These are phyloP conservation scores for Capsicum baccatum DNA, from an alignment of 257 asterid genomes.

Conservation along the genomic window DNA sequence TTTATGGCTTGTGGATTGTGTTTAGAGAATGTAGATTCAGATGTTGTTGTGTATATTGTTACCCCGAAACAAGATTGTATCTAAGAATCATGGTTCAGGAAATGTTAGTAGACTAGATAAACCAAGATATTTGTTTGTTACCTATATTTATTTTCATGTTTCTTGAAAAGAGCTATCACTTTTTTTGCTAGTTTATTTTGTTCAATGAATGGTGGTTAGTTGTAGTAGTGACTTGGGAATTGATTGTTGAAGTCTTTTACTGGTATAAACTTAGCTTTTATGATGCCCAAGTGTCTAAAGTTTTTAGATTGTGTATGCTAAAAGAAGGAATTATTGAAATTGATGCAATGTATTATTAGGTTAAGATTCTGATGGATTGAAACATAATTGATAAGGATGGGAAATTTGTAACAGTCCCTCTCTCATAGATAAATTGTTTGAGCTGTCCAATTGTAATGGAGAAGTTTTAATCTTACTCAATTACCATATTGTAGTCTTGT, in stretches of 20 bases:
- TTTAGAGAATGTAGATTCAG: too few relatives aligned
- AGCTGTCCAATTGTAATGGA: background rate
- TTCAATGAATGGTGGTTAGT: background rate
- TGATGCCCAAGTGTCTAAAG: too few relatives aligned
- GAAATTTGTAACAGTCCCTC: too few relatives aligned
- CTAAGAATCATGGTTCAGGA: slow-evolving; percentile 42
- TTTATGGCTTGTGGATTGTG: too few relatives aligned
- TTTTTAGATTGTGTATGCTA: too few relatives aligned
- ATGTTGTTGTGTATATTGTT: too few relatives aligned
- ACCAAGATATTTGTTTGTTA: slow-evolving; percentile 35
- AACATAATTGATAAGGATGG: too few relatives aligned
- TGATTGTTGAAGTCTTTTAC: too few relatives aligned
- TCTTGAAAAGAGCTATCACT: background rate
- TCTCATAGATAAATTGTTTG: background rate
- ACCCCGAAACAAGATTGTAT: slow-evolving; percentile 43
- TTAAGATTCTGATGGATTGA: too few relatives aligned
- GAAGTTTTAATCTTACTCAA: background rate
- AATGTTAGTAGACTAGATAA: slow-evolving; percentile 54
- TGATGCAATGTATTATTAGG: too few relatives aligned
- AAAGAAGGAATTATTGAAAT: too few relatives aligned
- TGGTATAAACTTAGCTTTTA: too few relatives aligned
- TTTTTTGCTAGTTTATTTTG: background rate
- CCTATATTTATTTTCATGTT: background rate
- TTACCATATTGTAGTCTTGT: background rate
- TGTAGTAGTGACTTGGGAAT: background rate